A percentile compares a stretch with the other conserved stretches of the same genome.
phyloP scores from a whole-genome alignment of 441 rosid species.

The Manihot esculenta region DNA sequence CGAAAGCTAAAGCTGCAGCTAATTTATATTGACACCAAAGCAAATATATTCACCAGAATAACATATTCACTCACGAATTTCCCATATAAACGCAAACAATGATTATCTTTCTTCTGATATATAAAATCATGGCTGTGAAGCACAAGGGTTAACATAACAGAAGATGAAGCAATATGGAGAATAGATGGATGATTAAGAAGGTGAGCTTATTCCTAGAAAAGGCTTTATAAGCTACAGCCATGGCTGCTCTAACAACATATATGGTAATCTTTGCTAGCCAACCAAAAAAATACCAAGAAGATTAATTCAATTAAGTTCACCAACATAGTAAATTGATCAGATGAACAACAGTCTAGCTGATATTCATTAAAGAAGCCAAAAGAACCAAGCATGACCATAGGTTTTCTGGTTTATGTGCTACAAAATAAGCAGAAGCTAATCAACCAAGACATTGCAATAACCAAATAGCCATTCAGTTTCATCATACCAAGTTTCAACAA shows the following conservation, averaged over 20 bases:
- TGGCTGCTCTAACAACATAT: neutral
- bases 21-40: neutral
- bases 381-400: no score
- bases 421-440: neutral
- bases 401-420: no score
- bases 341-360: no score
- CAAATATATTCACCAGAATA: neutral
- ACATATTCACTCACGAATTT: neutral
- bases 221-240: neutral
- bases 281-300: neutral
- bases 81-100: no score
- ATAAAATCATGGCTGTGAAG: no score
- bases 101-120: neutral
- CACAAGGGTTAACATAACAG: no score
- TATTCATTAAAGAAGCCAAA: no score
- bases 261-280: neutral
- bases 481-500: neutral
- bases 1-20: neutral
- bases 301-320: no score
- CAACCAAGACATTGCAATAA: slow-evolving; percentile 1
- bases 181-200: neutral
- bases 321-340: no score
- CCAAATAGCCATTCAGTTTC: slow-evolving; percentile 6
- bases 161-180: neutral
- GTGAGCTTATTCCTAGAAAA: neutral